A percentile compares a stretch with the other conserved stretches of the same genome.
phyloP scores from a whole-genome alignment of 2,329 filamentous ascomycete genomes.

The Corniculantispora saksenae region DNA sequence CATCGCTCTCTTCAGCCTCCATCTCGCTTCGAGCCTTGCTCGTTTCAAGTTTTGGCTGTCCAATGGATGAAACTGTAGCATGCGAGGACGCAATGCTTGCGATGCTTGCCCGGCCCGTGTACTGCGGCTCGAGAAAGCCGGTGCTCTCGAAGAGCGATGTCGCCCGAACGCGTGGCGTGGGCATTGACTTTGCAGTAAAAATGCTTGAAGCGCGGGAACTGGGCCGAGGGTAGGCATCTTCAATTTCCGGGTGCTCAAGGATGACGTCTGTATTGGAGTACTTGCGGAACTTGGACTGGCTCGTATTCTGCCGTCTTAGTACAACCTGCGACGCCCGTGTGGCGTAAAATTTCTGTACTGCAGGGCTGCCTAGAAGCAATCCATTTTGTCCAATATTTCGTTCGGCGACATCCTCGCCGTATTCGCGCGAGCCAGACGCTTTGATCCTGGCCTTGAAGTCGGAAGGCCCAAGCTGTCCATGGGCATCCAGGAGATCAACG shows the following conservation, averaged over 20 bases:
- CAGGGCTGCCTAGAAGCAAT: constrained; percentile 34
- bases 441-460: constrained; percentile 51
- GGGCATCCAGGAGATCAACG: constrained; percentile 60
- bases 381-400: constrained; percentile 52
- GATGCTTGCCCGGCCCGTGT: background rate
- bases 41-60: background rate
- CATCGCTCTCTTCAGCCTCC: constrained; percentile 1
- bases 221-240: background rate
- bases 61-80: background rate
- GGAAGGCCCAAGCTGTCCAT: constrained; percentile 50
- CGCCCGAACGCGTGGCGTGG: background rate
- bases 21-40: background rate
- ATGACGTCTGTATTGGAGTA: background rate
- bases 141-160: background rate
- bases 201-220: constrained; percentile 2
- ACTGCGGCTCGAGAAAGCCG: background rate
- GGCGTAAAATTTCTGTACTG: constrained; percentile 39
- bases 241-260: constrained; percentile 4
- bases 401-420: constrained; percentile 67
- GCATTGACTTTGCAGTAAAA: background rate
- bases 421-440: constrained; percentile 54
- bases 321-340: background rate
- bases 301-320: background rate
- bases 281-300: background rate
- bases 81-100: background rate